Evolutionary conservation across 106 monocot species (phyloP), one percentile per base, ranked within the genome.

Genomic region (Alisma plantagoaquatica): DNA sequence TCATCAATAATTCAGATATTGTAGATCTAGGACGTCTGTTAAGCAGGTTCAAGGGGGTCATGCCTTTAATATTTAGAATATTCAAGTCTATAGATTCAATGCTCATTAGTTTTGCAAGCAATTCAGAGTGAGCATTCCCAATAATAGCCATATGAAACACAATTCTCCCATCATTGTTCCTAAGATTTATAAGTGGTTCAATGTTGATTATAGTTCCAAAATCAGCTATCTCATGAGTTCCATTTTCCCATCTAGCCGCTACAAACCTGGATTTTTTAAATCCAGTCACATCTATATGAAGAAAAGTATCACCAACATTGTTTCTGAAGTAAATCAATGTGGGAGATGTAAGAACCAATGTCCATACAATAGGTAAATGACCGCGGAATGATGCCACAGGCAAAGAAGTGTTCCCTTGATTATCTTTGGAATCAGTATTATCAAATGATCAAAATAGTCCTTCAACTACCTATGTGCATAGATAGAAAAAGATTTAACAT

Each of bases 321-420:
- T 96, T 96, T 38, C 30, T 70, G 30, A 43, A 53, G n/a, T 43
- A 52, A 22, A 75, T 54, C 2, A 62, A 73, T 19, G 72, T 46
- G 17, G 84, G 65, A 1, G 65, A 81, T 8, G 76, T 70, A 11
- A 29, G 23, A 20, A 96, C 30, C 49, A 96, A 51, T 21, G 71
- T 63, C 18, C 85, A 51, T 0, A 85, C 58, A 6, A 78, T 73
- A 0, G 52, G 9, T 29, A 76, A 52, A 53, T 89, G 84, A 4
- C 89, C 96, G 38, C 73, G 61, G 51, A 76, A 81, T 4, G 89
- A 75, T 18, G 96, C 96, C 16, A 84, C 60, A 46, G 88, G 96
- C 45, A 96, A 53, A n/a, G 96, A 67, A 23, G 84, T 89, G 60
- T 96, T 89, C 19, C 89, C 81, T 47, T 71, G 74, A 18, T 78